Percentiles rank a stretch among this genome's conserved stretches.
Conservation (phyloP, 805 yeast species). For the Teunomyces barrocoloradensis region DNA sequence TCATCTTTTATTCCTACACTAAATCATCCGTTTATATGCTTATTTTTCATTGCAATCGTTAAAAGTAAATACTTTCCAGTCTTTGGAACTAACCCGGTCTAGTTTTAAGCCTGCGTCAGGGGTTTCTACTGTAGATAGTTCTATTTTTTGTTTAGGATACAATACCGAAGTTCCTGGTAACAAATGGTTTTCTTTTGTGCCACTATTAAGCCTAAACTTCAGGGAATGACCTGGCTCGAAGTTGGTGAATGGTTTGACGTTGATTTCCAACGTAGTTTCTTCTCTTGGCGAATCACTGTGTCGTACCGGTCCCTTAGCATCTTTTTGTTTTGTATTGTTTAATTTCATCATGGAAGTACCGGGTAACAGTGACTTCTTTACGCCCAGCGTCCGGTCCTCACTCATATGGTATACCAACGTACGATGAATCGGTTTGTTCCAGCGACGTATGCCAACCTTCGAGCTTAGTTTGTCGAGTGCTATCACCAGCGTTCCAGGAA, state of each 20-base stretch:
- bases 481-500: constrained; percentile 4
- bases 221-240: constrained; percentile 4
- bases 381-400: constrained; percentile 8
- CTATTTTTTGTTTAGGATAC: constrained; percentile 1
- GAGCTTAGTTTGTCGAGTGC: neutral
- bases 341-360: constrained; percentile 13
- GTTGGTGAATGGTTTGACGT: constrained; percentile 8
- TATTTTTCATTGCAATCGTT: neutral
- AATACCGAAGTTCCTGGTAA: constrained; percentile 9
- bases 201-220: constrained; percentile 6
- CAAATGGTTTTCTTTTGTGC: neutral
- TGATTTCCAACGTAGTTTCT: constrained; percentile 3
- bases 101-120: neutral
- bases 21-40: neutral
- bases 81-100: constrained; percentile 7
- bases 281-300: neutral
- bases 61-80: constrained; percentile 8
- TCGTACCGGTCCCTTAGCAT: constrained; percentile 2
- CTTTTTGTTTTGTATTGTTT: constrained; percentile 4
- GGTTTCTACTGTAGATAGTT: neutral
- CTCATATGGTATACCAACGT: constrained; percentile 11
- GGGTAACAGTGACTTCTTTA: constrained; percentile 10
- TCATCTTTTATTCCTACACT: neutral
- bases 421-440: constrained; percentile 6
- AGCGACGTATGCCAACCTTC: constrained; percentile 2